Conservation (phyloP, 805 yeast species). For the Maudiozyma turicensis region DNA sequence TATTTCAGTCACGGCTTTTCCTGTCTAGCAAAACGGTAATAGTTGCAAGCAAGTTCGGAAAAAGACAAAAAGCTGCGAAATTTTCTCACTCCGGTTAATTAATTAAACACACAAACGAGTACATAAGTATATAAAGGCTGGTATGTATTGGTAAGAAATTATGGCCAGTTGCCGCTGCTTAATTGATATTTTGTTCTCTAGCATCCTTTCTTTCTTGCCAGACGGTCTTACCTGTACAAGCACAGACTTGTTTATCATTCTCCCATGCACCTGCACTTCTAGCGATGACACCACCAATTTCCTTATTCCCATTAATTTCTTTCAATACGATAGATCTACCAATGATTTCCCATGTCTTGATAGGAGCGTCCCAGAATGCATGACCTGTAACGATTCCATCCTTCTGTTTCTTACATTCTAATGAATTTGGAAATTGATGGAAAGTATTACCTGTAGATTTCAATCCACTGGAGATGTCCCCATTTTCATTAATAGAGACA, state of each 20-base stretch:
- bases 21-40: too few relatives aligned
- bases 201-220: constrained; percentile 94
- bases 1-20: too few relatives aligned
- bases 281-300: constrained; percentile 80
- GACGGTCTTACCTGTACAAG: constrained; percentile 88
- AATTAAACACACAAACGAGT: neutral
- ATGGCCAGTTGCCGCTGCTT: neutral
- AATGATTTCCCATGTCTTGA: constrained; percentile 50
- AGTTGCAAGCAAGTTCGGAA: neutral
- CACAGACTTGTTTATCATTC: constrained; percentile 84
- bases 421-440: constrained; percentile 27
- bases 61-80: neutral
- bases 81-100: neutral
- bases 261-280: constrained; percentile 97
- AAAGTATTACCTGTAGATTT: constrained; percentile 49
- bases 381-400: constrained; percentile 27
- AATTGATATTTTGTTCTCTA: constrained; percentile 25
- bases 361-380: constrained; percentile 34
- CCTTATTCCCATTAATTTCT: constrained; percentile 19
- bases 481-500: constrained; percentile 59
- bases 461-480: constrained; percentile 71
- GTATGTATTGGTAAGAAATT: too few relatives aligned
- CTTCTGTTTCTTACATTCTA: neutral
- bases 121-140: too few relatives aligned
- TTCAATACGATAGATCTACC: constrained; percentile 48